Conservation (phyloP, 345 rosid genomes). For the Nasturtium officinale region DNA sequence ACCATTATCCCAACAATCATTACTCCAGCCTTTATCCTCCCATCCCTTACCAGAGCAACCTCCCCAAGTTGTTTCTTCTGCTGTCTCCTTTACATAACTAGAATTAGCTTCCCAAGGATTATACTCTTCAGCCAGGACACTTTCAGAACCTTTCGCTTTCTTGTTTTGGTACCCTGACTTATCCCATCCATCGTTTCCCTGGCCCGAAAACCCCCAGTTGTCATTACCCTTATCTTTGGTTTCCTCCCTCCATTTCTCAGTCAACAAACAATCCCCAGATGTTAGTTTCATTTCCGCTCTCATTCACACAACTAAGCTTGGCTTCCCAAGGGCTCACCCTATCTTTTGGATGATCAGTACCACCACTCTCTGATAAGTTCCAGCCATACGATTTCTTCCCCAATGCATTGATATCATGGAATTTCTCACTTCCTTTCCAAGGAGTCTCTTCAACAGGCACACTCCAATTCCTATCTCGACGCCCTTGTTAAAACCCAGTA, state of each 20-base stretch:
- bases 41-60: conserved; percentile 35
- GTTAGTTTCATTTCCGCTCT: conserved; percentile 34
- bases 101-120: conserved; percentile 43
- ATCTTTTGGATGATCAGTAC: conserved; percentile 21
- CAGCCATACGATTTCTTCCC: conserved; percentile 31
- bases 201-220: conserved; percentile 19
- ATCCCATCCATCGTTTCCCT: conserved; percentile 35
- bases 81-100: conserved; percentile 24
- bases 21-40: conserved; percentile 20
- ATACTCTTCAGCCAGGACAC: not conserved
- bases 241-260: not conserved
- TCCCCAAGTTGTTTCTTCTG: conserved; percentile 29
- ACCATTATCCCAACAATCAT: conserved; percentile 27
- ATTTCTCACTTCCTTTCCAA: conserved; percentile 43
- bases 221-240: not conserved
- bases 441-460: conserved; percentile 47
- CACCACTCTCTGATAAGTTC: conserved; percentile 38
- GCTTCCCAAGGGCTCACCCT: conserved; percentile 55
- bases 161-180: conserved; percentile 30
- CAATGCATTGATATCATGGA: not conserved
- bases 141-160: conserved; percentile 27
- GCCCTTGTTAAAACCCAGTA: conserved; percentile 39
- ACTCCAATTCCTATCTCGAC: conserved; percentile 30
- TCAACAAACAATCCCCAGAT: conserved; percentile 30
- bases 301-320: conserved; percentile 39